A percentile compares a stretch with the other conserved stretches of the same genome.
These are phyloP conservation scores for Colletotrichum falcatum DNA, from an alignment of 2,329 filamentous ascomycete species.

Conservation along the genomic window DNA sequence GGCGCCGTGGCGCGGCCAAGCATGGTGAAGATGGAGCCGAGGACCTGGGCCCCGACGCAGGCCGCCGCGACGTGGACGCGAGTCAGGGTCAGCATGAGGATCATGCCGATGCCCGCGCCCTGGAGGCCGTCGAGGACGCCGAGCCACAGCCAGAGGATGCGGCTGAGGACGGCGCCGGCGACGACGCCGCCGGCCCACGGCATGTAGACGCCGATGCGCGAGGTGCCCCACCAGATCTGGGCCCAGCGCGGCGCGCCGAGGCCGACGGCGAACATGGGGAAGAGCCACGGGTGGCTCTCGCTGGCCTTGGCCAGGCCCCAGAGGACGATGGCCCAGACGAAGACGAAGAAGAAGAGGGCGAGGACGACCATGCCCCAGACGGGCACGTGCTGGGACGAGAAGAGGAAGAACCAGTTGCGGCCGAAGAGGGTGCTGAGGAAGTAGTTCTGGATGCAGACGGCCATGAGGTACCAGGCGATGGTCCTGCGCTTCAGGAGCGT, in stretches of 20 bases:
- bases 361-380: conserved; percentile 69
- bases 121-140: conserved; percentile 74
- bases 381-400: conserved; percentile 66
- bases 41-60: conserved; percentile 69
- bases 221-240: conserved; percentile 75
- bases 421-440: conserved; percentile 75
- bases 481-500: conserved; percentile 72
- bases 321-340: conserved; percentile 67
- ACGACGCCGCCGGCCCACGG: conserved; percentile 71
- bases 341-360: conserved; percentile 65
- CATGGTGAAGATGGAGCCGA: conserved; percentile 73
- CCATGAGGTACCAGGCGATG: conserved; percentile 74
- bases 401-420: conserved; percentile 75
- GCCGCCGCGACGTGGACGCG: conserved; percentile 74
- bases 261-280: conserved; percentile 75
- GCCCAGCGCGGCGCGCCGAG: conserved; percentile 75
- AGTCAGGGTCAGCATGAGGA: conserved; percentile 73
- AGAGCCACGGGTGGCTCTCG: conserved; percentile 73
- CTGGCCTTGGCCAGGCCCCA: conserved; percentile 64
- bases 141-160: conserved; percentile 70
- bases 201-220: conserved; percentile 69
- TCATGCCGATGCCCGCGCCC: conserved; percentile 76
- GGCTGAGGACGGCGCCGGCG: conserved; percentile 66
- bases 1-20: conserved; percentile 70
- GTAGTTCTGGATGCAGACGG: conserved; percentile 75